Conservation (phyloP, 163 green algal species). For the Scenedesmus sp. region DNA sequence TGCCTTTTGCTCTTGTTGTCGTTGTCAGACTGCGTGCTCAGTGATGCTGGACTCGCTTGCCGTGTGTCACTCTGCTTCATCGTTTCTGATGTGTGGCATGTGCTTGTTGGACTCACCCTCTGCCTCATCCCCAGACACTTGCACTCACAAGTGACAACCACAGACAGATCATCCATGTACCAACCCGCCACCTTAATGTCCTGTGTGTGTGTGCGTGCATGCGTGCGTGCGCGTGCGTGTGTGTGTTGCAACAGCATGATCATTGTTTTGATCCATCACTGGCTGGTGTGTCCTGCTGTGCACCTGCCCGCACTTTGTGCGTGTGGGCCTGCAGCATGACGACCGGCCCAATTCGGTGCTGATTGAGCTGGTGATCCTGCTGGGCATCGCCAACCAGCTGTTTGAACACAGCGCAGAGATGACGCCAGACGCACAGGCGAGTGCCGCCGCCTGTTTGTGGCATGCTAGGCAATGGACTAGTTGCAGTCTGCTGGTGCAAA, state of each 20-base stretch:
- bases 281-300: neutral
- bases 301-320: neutral
- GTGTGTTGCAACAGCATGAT: too few relatives aligned
- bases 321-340: neutral
- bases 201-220: too few relatives aligned
- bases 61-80: too few relatives aligned
- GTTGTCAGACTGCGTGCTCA: neutral
- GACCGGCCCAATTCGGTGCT: neutral
- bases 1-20: neutral
- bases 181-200: too few relatives aligned
- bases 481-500: neutral
- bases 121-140: too few relatives aligned
- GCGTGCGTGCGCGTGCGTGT: too few relatives aligned
- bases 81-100: too few relatives aligned
- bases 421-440: slow-evolving; percentile 71
- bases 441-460: too few relatives aligned
- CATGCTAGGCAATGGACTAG: neutral
- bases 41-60: neutral
- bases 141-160: too few relatives aligned
- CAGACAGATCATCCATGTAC: too few relatives aligned
- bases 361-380: slow-evolving; percentile 74
- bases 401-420: slow-evolving; percentile 80
- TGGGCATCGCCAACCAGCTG: slow-evolving; percentile 72
- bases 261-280: too few relatives aligned
- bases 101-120: too few relatives aligned